Evolutionary conservation across 2,329 filamentous ascomycete genomes (phyloP), one percentile per base, ranked within the genome.

Genomic region (Fusarium devonianum): DNA sequence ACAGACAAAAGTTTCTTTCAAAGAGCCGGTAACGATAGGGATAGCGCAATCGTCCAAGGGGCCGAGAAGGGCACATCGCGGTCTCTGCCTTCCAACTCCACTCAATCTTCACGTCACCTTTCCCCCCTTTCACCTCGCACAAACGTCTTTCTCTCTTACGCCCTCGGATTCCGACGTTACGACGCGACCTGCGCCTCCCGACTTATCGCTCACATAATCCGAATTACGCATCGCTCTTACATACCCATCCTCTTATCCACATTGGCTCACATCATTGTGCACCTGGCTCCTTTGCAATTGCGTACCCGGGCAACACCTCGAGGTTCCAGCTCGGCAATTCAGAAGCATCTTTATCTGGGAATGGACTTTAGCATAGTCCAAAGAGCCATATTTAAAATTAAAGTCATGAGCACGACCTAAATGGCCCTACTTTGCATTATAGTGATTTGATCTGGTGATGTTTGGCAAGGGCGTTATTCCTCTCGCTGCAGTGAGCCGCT

Each of bases 11-110:
- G 51, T 33, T 21, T 34, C 19, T 37, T 38, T 42, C 49, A 46
- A 52, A 50, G 58, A 63, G 57, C 49, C 23, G 55, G 63, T 62
- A 47, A 50, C 35, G 53, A 48, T 54, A 48, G 51, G 54, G 53
- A 53, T 37, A 55, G 54, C 49, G 63, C 54, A 53, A 46, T 37
- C 36, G 33, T 35, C 32, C 38, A 56, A n/a, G 49, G 52, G 59
- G 42, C 55, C 61, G 49, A 56, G 63, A 66, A 66, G 63, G 60
- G 63, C 61, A 63, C 48, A 66, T 63, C 61, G 40, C 58, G 63
- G 58, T 55, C 62, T 58, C 60, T 62, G 39, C 46, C 51, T 56
- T 10, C 60, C 60, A 63, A 62, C 62, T 60, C 65, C 63, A 61
- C 64, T 61, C 56, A 39, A 53, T 55, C 55, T 49, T 59, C 56